Evolutionary conservation across 129 eudicot genomes (phyloP), one percentile per base, ranked within the genome.

Genomic region (Arctium lappa): DNA sequence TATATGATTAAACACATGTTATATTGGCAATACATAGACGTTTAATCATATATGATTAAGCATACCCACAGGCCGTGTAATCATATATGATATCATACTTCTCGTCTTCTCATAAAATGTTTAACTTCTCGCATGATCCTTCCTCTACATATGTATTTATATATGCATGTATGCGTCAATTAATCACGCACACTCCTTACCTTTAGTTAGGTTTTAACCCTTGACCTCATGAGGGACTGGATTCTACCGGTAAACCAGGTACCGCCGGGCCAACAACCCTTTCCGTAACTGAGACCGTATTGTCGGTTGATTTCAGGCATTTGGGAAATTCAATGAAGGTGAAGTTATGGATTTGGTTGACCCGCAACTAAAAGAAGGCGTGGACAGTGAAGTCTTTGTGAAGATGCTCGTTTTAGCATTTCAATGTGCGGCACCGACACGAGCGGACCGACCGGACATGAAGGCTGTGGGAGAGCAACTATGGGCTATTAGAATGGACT

Each of bases 401-500:
- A 91, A 85, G 83, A 90, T 95, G 93, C 89, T 95, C 75, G 88
- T 84, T 70, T 69, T 95, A 85, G 99, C 97, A 8, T 84, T 95
- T 56, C 92, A 90, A 33, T 95, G 97, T 80, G 97, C 91, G 10
- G 99, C 99, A 3, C 97, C 99, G 1, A 86, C 90, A 38, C 86
- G 97, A 73, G 85, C 79, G 4, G 99, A 95, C 80, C 92, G 99
- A 18, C 99, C 97, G 2, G 99, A 93, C 71, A 95, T 95, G 99
- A 93, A 91, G 79, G 73, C 79, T 8, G 99, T 91, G 30, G 97
- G 94, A 37, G 97, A 95, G 91, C 93, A 88, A 68, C 69, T 95
- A 29, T 95, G 99, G 99, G 92, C 77, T 11, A 91, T 95, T 15
- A 88, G 99, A 89, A 86, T 87, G 90, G 97, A 93, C 65, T 87